Conservation (phyloP, 2,329 filamentous ascomycete genomes). For the Davidsoniella eucalypti region DNA sequence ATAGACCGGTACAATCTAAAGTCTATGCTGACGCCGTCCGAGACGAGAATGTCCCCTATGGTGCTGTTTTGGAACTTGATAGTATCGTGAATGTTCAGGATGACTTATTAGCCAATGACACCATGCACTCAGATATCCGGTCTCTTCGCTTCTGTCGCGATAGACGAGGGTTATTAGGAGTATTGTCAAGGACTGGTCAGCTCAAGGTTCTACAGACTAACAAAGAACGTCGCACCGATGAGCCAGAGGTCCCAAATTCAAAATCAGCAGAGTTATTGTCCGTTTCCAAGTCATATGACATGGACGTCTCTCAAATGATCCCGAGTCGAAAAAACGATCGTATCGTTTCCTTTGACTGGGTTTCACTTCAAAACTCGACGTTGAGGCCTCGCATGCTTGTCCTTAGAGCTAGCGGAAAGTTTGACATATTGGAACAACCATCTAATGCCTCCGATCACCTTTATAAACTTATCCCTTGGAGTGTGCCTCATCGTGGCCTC, state of each 20-base stretch:
- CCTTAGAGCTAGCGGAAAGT: slow-evolving; percentile 41
- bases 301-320: slow-evolving; percentile 42
- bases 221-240: slow-evolving; percentile 30
- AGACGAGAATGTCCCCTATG: slow-evolving; percentile 45
- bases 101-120: slow-evolving; percentile 32
- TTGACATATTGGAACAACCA: slow-evolving; percentile 46
- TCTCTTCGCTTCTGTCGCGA: slow-evolving; percentile 48
- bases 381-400: slow-evolving; percentile 42
- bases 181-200: slow-evolving; percentile 46
- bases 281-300: slow-evolving; percentile 42
- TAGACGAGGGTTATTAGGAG: slow-evolving; percentile 41
- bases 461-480: slow-evolving; percentile 45
- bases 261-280: slow-evolving; percentile 39
- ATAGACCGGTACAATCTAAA: slow-evolving; percentile 33
- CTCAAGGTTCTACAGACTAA: slow-evolving; percentile 43
- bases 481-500: slow-evolving; percentile 38
- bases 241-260: slow-evolving; percentile 15
- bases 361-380: slow-evolving; percentile 39
- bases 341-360: slow-evolving; percentile 53
- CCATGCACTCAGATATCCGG: slow-evolving; percentile 43
- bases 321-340: slow-evolving; percentile 37
- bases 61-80: slow-evolving; percentile 41
- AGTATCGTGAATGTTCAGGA: slow-evolving; percentile 39
- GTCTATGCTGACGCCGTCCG: slow-evolving; percentile 42
- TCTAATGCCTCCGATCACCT: slow-evolving; percentile 40